Evolutionary conservation across 2,329 filamentous ascomycete genomes (phyloP).

Genomic region (Fusarium nelsonii): DNA sequence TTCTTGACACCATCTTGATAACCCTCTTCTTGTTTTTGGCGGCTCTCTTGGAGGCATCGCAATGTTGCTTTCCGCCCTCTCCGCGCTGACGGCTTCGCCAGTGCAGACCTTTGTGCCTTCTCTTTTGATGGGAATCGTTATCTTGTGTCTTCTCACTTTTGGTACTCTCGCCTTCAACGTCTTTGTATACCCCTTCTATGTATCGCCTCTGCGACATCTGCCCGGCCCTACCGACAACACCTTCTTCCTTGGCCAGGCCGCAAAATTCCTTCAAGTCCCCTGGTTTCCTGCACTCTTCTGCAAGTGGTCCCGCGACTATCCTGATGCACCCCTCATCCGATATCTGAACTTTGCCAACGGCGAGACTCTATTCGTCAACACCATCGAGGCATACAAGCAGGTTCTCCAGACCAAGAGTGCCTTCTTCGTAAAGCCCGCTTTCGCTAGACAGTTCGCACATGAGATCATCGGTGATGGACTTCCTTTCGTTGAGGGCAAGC

Average conservation of each 20-base stretch:
- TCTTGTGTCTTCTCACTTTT: background rate
- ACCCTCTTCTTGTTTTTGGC: background rate
- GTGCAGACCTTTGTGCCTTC: background rate
- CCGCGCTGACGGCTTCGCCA: slow-evolving; percentile 3
- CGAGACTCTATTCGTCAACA: slow-evolving; percentile 46
- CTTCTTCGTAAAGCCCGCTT: slow-evolving; percentile 47
- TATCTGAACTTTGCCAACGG: slow-evolving; percentile 47
- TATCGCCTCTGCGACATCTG: slow-evolving; percentile 59
- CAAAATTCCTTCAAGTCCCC: slow-evolving; percentile 48
- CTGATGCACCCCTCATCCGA: slow-evolving; percentile 48
- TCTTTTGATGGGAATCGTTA: background rate
- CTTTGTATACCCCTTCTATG: slow-evolving; percentile 57
- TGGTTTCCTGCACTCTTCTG: slow-evolving; percentile 50
- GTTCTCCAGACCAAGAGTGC: slow-evolving; percentile 46
- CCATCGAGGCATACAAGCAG: slow-evolving; percentile 45
- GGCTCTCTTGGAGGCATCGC: background rate
- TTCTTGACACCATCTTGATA: background rate
- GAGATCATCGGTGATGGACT: slow-evolving; percentile 51
- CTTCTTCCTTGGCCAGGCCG: slow-evolving; percentile 57
- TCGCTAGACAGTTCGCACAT: slow-evolving; percentile 44
- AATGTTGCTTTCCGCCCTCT: background rate
- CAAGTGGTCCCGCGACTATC: slow-evolving; percentile 47
- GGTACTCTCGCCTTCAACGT: slow-evolving; percentile 37
- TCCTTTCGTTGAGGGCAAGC: slow-evolving; percentile 52
- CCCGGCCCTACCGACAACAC: slow-evolving; percentile 59